phyloP scores from a whole-genome alignment of 768 basidiomycete genomes.

The Termitomyces sp. region DNA sequence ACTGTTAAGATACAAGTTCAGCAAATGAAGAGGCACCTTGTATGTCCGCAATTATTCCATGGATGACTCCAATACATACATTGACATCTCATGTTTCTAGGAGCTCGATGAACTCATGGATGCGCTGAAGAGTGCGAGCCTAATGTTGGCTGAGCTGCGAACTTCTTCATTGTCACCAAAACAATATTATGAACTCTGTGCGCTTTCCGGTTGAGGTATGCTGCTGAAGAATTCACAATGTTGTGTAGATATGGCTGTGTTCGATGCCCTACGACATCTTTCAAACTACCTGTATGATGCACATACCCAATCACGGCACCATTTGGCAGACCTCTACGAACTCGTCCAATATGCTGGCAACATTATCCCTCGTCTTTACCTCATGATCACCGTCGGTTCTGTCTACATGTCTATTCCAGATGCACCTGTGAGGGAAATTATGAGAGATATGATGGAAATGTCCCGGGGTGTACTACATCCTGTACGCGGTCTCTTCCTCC shows the following conservation, averaged over 20 bases:
- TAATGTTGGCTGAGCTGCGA: conserved; percentile 94
- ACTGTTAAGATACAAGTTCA: conserved; percentile 89
- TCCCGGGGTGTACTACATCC: conserved; percentile 95
- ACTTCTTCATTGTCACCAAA: conserved; percentile 93
- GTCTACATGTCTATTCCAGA: conserved; percentile 54
- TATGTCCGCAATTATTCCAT: conserved; percentile 30
- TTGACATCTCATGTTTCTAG: conserved; percentile 31
- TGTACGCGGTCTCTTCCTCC: conserved; percentile 90
- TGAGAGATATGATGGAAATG: conserved; percentile 99
- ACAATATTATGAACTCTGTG: conserved; percentile 98
- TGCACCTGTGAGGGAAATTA: conserved; percentile 97
- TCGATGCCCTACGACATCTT: conserved; percentile 92
- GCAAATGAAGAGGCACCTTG: conserved; percentile 93
- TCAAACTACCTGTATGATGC: conserved; percentile 70
- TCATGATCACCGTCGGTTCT: too few species aligned
- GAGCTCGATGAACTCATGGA: conserved; percentile 98
- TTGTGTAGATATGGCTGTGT: conserved; percentile 91
- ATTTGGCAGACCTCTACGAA: conserved; percentile 97
- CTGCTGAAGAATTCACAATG: neutral
- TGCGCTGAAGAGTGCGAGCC: conserved; percentile 92
- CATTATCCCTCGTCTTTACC: conserved; percentile 85
- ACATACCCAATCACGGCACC: conserved; percentile 67
- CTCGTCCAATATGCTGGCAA: conserved; percentile 99
- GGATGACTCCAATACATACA: neutral
- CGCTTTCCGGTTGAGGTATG: conserved; percentile 18